Conservation (phyloP, 164 flowering plant species). For the Umbilicus rupestris region DNA sequence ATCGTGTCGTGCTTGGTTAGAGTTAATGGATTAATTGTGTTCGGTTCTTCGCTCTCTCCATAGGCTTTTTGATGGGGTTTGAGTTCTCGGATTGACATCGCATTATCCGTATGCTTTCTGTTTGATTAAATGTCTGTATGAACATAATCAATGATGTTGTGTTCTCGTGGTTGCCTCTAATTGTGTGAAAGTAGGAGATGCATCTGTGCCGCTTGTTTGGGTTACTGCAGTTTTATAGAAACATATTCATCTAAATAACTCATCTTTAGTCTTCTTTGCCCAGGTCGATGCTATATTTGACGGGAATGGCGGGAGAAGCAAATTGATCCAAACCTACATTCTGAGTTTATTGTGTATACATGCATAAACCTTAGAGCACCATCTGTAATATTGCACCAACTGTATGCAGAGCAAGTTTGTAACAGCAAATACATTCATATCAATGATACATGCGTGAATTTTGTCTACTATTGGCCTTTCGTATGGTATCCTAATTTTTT, state of each 20-base stretch:
- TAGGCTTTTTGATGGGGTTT: neutral
- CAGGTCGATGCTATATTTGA: neutral
- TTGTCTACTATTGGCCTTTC: neutral
- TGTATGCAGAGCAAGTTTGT: neutral
- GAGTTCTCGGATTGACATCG: neutral
- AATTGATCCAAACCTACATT: neutral
- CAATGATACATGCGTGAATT: conserved; percentile 1
- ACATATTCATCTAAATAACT: neutral
- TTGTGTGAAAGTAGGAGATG: neutral
- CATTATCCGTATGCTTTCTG: neutral
- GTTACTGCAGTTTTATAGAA: neutral
- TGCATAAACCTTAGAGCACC: neutral
- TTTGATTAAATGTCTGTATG: neutral
- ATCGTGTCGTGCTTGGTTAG: neutral
- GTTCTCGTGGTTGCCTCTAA: neutral
- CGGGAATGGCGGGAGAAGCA: neutral
- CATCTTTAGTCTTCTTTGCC: neutral
- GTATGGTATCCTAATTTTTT: neutral
- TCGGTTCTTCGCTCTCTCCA: too few species aligned
- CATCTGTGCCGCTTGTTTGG: neutral
- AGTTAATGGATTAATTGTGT: neutral
- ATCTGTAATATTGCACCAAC: neutral
- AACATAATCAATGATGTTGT: neutral
- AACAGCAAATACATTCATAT: neutral
- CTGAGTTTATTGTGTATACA: conserved; percentile 6